Base-by-base conservation (phyloP, 257 asterid genomes). In the Leonotis leonurus region DNA sequence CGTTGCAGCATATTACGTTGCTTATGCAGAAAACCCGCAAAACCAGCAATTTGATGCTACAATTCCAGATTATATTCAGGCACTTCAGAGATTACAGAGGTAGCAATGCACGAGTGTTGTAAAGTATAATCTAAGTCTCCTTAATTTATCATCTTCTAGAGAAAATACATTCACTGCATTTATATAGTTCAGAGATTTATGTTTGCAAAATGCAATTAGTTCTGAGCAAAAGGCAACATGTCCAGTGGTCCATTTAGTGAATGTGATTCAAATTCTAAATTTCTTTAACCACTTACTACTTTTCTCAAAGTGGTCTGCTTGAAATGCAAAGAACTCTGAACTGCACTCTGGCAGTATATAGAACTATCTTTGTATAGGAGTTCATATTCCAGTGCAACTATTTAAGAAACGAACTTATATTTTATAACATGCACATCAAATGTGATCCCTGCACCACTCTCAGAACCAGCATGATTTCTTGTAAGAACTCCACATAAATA, bases 21-120 rank as follows among this genome's bases (percentile, higher is more conserved):
- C 86, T 44, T 75, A 81, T 48, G 83, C 84, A 43, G 88, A 84
- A 46, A 72, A 72, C 50, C 83, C 88, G 0, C 74, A 69, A 62
- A 68, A 70, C 80, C 85, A 64, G 66, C 75, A 74, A 48, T 75
- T 72, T 45, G 88, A 77, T 66, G 40, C 32, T 21, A 69, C 82
- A 0, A 72, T 73, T 24, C 83, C 78, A 33, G 73, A 27, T 52
- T 53, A 65, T 46, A 71, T 64, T 16, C 66, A 39, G 64, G 70
- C 49, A 30, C 61, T 69, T 44, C 73, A 73, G 40, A 75, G 86
- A 69, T 39, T 71, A 30, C 70, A 32, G 64, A 70, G 46, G 14
- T 80, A 76, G 63, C 18, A 26, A n/a, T 52, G 44, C n/a, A n/a
- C n/a, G n/a, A n/a, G n/a, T n/a, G n/a, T n/a, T n/a, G n/a, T n/a